Conservation (phyloP, 352 stramenopile genomes). For the Globisporangium barbulae region DNA sequence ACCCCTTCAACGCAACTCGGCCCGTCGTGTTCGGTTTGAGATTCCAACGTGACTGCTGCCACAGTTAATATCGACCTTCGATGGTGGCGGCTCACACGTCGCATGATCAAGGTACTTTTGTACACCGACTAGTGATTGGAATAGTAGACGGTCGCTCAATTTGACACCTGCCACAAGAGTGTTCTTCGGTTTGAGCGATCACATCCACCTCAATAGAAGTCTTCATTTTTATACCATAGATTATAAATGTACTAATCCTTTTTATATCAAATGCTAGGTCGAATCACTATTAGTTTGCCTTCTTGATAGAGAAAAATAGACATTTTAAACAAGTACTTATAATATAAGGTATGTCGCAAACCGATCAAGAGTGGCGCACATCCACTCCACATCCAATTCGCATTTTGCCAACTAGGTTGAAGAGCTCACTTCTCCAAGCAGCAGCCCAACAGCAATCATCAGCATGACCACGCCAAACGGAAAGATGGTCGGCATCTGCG, state of each 20-base stretch:
- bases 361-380: background rate
- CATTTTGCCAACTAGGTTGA: slow-evolving; percentile 12
- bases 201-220: slow-evolving; percentile 5
- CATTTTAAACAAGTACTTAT: background rate
- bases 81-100: background rate
- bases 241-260: background rate
- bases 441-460: background rate
- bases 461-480: slow-evolving; percentile 50
- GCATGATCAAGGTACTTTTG: background rate
- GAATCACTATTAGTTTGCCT: background rate
- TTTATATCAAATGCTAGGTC: background rate
- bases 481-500: slow-evolving; percentile 79
- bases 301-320: too few relatives aligned
- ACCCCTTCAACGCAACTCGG: background rate
- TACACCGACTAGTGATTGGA: background rate
- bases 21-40: slow-evolving; percentile 2
- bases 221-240: background rate
- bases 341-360: background rate
- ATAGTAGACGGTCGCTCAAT: background rate
- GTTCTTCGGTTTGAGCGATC: slow-evolving; percentile 23
- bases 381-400: slow-evolving; percentile 3
- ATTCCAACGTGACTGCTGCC: slow-evolving; percentile 42
- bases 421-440: slow-evolving; percentile 12
- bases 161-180: slow-evolving; percentile 18
- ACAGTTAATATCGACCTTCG: slow-evolving; percentile 6